Evolutionary conservation across 257 asterid species (phyloP).

Genomic region (Capsicum chinense): DNA sequence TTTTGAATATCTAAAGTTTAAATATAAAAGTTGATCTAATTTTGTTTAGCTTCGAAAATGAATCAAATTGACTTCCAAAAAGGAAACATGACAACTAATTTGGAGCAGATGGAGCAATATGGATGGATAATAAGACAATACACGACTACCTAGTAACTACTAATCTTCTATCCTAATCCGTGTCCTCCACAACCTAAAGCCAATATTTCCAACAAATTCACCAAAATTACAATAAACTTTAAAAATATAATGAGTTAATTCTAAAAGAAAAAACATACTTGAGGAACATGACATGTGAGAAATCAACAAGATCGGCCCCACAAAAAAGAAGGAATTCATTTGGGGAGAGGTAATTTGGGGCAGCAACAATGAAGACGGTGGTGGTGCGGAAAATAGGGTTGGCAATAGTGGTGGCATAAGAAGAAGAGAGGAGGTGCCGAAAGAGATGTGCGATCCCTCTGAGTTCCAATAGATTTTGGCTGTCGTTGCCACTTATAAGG

Average conservation of each 20-base stretch:
- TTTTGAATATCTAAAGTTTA: too few relatives aligned
- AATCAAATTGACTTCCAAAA: too few relatives aligned
- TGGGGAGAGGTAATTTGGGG: slow-evolving; percentile 70
- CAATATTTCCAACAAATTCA: too few relatives aligned
- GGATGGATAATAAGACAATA: background rate
- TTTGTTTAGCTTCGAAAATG: too few relatives aligned
- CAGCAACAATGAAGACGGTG: slow-evolving; percentile 80
- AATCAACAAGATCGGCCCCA: slow-evolving; percentile 60
- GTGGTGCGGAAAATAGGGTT: slow-evolving; percentile 61
- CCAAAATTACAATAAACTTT: too few relatives aligned
- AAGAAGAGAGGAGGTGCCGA: slow-evolving; percentile 66
- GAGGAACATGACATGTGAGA: slow-evolving; percentile 65
- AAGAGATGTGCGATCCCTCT: slow-evolving; percentile 86
- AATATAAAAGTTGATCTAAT: too few relatives aligned
- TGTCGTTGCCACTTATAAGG: background rate
- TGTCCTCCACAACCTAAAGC: background rate
- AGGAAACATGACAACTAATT: too few relatives aligned
- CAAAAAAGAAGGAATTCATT: slow-evolving; percentile 85
- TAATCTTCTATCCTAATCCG: background rate
- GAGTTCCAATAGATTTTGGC: slow-evolving; percentile 59
- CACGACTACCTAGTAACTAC: background rate
- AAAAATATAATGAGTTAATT: too few relatives aligned
- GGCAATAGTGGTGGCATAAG: slow-evolving; percentile 40
- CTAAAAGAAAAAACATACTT: slow-evolving; percentile 37
- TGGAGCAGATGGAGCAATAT: too few relatives aligned